Evolutionary conservation across 192 early-diverging fungal genomes (phyloP).

Genomic region (Coemansia sp.): DNA sequence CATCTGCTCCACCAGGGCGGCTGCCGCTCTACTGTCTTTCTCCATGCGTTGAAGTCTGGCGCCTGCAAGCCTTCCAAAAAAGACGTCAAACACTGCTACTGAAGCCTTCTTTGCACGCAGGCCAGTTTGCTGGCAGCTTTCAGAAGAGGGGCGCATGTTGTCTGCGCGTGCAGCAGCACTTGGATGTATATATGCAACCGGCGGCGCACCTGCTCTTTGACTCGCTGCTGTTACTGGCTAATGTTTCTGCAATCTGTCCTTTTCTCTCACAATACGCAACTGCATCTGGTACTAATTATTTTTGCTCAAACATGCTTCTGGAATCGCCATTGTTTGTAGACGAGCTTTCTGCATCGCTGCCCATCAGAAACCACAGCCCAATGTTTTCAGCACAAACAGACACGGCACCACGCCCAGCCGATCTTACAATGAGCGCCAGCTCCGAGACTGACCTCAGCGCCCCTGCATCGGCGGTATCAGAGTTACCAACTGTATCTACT

Average conservation of each 20-base stretch:
- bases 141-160: background rate
- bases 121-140: background rate
- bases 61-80: conserved; percentile 5
- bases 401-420: conserved; percentile 4
- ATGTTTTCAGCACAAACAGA: conserved; percentile 19
- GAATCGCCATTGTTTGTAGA: conserved; percentile 20
- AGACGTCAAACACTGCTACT: conserved; percentile 5
- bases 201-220: background rate
- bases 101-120: background rate
- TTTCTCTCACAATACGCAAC: background rate
- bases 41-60: background rate
- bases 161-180: background rate
- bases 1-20: background rate
- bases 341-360: conserved; percentile 10
- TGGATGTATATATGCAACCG: background rate
- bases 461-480: background rate
- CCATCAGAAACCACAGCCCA: conserved; percentile 4
- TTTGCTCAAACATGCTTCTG: conserved; percentile 8
- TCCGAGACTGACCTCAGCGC: conserved; percentile 5
- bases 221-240: background rate
- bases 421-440: conserved; percentile 5
- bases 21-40: background rate
- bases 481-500: background rate
- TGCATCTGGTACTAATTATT: background rate
- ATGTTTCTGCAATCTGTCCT: background rate